Conservation (phyloP, 345 rosid species). For the Salix koriyanagi region DNA sequence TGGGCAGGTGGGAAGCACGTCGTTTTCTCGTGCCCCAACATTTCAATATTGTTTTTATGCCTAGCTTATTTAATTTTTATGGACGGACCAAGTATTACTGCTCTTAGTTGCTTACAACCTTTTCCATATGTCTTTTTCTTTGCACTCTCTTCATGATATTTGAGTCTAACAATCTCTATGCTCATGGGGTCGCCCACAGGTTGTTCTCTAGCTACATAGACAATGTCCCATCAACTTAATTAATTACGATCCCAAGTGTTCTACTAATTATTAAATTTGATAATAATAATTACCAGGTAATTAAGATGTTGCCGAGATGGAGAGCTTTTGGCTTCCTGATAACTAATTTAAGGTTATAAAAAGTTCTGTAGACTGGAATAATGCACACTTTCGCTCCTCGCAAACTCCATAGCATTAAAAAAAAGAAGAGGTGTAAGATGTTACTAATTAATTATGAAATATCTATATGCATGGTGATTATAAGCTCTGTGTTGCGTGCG, state of each 20-base stretch:
- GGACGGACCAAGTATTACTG: not conserved
- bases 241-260: not conserved
- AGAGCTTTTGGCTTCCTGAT: not conserved
- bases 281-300: not conserved
- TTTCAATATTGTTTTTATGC: conserved; percentile 8
- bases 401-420: not conserved
- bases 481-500: too few species aligned
- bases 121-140: conserved; percentile 3
- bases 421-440: not conserved
- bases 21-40: conserved; percentile 39
- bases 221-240: not conserved
- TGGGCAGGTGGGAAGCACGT: conserved; percentile 53
- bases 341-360: not conserved
- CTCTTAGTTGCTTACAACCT: conserved; percentile 12
- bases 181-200: not conserved
- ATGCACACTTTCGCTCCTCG: not conserved
- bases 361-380: not conserved
- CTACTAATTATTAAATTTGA: not conserved
- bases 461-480: too few species aligned
- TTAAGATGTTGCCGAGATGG: not conserved
- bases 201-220: not conserved
- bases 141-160: conserved; percentile 10
- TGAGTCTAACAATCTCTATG: not conserved
- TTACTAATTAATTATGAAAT: not conserved
- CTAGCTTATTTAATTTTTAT: not conserved